These are phyloP conservation scores for Phaeotremella skinneri DNA, from an alignment of 768 basidiomycete genomes.

Conservation along the genomic window DNA sequence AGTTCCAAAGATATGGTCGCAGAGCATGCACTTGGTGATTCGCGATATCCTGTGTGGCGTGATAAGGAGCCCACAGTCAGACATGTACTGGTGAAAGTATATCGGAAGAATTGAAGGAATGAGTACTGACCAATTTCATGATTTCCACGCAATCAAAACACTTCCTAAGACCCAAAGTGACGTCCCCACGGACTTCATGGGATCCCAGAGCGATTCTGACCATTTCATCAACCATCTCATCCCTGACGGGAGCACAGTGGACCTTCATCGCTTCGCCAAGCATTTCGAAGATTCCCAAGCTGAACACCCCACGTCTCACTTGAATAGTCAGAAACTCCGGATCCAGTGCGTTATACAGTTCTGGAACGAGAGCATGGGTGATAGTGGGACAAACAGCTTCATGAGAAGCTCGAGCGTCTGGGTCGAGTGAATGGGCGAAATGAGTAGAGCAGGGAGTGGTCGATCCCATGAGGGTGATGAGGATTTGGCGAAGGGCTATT, in stretches of 20 bases:
- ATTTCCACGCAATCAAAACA: conserved; percentile 88
- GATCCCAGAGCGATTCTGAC: conserved; percentile 59
- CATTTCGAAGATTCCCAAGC: conserved; percentile 72
- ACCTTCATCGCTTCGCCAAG: conserved; percentile 79
- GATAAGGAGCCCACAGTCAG: too few species aligned
- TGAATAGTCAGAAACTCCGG: conserved; percentile 78
- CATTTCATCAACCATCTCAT: conserved; percentile 78
- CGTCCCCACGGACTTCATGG: conserved; percentile 58
- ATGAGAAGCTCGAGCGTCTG: conserved; percentile 35
- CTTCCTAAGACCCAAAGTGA: conserved; percentile 70
- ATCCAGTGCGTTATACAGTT: conserved; percentile 75
- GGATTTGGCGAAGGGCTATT: conserved; percentile 78
- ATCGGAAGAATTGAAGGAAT: too few species aligned
- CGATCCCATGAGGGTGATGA: conserved; percentile 80
- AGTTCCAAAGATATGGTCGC: conserved; percentile 82
- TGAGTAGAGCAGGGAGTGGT: conserved; percentile 52
- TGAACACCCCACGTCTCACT: conserved; percentile 70
- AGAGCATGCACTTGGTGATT: conserved; percentile 91
- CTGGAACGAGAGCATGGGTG: conserved; percentile 61
- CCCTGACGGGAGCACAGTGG: conserved; percentile 92
- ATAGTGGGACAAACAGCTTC: conserved; percentile 60
- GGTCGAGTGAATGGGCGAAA: conserved; percentile 40
- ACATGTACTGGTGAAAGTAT: conserved; percentile 14
- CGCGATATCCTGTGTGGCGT: conserved; percentile 73
- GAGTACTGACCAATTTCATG: conserved; percentile 80